A percentile compares a stretch with the other conserved stretches of the same genome.
Evolutionary conservation across 805 yeast genomes (phyloP).

Genomic region (baker's yeast (Saccharomyces cerevisiae)): DNA sequence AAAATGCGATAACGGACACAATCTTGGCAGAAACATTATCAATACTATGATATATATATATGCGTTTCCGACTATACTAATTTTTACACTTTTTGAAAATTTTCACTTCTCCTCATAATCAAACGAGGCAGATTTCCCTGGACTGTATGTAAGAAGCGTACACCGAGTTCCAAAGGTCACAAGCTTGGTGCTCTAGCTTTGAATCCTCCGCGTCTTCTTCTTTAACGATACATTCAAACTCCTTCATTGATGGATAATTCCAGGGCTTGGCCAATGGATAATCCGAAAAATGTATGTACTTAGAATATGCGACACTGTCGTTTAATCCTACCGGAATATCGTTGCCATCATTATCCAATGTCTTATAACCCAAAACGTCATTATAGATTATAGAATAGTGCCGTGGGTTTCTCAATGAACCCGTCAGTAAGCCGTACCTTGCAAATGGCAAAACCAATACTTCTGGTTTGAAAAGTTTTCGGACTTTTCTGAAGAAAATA

Average conservation of each 20-base stretch:
- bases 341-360: constrained; percentile 13
- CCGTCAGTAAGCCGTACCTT: constrained; percentile 26
- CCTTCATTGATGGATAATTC: constrained; percentile 27
- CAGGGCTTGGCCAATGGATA: constrained; percentile 63
- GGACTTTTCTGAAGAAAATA: constrained; percentile 21
- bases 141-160: constrained; percentile 13
- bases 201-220: constrained; percentile 5
- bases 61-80: not conserved
- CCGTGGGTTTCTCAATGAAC: constrained; percentile 18
- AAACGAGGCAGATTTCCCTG: constrained; percentile 12
- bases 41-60: not conserved
- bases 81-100: not conserved
- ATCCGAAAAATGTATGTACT: constrained; percentile 56
- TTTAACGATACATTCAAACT: constrained; percentile 16
- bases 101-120: not conserved
- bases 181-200: constrained; percentile 11
- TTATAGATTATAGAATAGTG: constrained; percentile 21
- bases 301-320: constrained; percentile 29
- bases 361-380: constrained; percentile 25
- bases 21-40: not conserved
- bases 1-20: not conserved
- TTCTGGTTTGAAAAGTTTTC: constrained; percentile 16
- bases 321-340: constrained; percentile 11
- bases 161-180: constrained; percentile 23
- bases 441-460: constrained; percentile 27